A percentile compares a stretch with the other conserved stretches of the same genome.
Conservation (phyloP, 2,329 filamentous ascomycete genomes). For the Fusarium veterinarium region DNA sequence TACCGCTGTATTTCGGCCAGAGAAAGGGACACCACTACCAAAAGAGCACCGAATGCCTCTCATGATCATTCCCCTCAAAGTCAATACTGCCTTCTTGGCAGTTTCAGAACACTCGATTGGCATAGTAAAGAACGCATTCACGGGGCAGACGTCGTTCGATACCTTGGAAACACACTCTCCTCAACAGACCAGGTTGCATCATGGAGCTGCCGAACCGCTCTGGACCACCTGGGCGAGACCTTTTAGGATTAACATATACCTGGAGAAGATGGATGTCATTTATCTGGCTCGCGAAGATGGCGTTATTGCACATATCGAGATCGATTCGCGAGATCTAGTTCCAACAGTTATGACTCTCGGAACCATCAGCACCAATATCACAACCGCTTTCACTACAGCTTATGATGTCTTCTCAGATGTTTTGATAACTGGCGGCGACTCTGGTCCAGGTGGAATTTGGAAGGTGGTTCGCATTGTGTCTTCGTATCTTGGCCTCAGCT, state of each 20-base stretch:
- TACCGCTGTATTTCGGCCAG: constrained; percentile 56
- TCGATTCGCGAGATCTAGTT: constrained; percentile 67
- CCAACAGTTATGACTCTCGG: constrained; percentile 70
- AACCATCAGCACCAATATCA: constrained; percentile 76
- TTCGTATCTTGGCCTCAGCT: neutral
- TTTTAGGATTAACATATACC: constrained; percentile 71
- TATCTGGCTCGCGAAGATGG: constrained; percentile 93
- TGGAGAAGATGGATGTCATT: constrained; percentile 77
- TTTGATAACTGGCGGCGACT: constrained; percentile 82
- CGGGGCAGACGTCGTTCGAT: constrained; percentile 62
- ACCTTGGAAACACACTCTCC: constrained; percentile 56
- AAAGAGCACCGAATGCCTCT: constrained; percentile 69
- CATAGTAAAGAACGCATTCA: constrained; percentile 66
- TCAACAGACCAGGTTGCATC: constrained; percentile 57
- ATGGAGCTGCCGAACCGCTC: constrained; percentile 64
- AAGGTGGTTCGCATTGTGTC: constrained; percentile 60
- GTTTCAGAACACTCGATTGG: constrained; percentile 71
- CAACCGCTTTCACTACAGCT: constrained; percentile 84
- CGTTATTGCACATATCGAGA: constrained; percentile 77
- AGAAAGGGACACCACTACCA: constrained; percentile 62
- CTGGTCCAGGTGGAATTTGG: constrained; percentile 81
- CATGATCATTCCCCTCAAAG: constrained; percentile 77
- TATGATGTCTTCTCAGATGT: constrained; percentile 77
- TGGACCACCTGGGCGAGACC: constrained; percentile 91
- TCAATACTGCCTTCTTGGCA: constrained; percentile 76